Evolutionary conservation across 1,139 yeast genomes (phyloP).

Genomic region (Kodamaea sp.): DNA sequence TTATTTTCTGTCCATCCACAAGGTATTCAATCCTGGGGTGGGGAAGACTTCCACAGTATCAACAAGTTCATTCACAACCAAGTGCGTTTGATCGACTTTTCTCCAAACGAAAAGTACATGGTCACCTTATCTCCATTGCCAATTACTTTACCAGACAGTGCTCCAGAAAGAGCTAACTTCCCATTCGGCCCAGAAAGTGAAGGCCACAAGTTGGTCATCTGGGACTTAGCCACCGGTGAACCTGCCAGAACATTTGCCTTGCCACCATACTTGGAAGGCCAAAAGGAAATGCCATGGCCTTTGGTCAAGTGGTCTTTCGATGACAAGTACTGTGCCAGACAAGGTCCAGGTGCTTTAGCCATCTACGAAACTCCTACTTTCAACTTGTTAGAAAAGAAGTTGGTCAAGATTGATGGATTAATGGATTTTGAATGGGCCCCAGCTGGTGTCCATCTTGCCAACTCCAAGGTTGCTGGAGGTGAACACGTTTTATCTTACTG

Average conservation of each 20-base stretch:
- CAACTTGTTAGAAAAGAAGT: slow-evolving; percentile 78
- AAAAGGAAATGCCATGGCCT: slow-evolving; percentile 91
- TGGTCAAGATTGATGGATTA: slow-evolving; percentile 80
- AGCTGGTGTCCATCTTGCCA: slow-evolving; percentile 69
- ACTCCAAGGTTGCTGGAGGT: slow-evolving; percentile 51
- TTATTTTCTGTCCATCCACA: slow-evolving; percentile 88
- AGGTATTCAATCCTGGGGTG: slow-evolving; percentile 98
- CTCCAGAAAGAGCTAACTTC: slow-evolving; percentile 61
- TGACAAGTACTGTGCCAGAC: slow-evolving; percentile 93
- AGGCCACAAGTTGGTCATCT: slow-evolving; percentile 91
- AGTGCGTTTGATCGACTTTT: slow-evolving; percentile 86
- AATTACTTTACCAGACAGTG: slow-evolving; percentile 67
- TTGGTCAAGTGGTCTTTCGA: slow-evolving; percentile 94
- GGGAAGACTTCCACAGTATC: slow-evolving; percentile 71
- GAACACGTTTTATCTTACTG: slow-evolving; percentile 83
- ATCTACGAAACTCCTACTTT: slow-evolving; percentile 76
- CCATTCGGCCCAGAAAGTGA: slow-evolving; percentile 88
- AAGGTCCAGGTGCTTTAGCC: slow-evolving; percentile 91
- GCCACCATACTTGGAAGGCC: slow-evolving; percentile 72
- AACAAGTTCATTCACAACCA: slow-evolving; percentile 86
- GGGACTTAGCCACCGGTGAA: slow-evolving; percentile 86
- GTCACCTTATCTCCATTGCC: slow-evolving; percentile 92
- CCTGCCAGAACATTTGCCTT: slow-evolving; percentile 89
- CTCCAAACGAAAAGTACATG: slow-evolving; percentile 88
- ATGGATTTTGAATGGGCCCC: slow-evolving; percentile 97